Evolutionary conservation across 352 stramenopile genomes (phyloP).

Genomic region (Thalassiosira delicatula): DNA sequence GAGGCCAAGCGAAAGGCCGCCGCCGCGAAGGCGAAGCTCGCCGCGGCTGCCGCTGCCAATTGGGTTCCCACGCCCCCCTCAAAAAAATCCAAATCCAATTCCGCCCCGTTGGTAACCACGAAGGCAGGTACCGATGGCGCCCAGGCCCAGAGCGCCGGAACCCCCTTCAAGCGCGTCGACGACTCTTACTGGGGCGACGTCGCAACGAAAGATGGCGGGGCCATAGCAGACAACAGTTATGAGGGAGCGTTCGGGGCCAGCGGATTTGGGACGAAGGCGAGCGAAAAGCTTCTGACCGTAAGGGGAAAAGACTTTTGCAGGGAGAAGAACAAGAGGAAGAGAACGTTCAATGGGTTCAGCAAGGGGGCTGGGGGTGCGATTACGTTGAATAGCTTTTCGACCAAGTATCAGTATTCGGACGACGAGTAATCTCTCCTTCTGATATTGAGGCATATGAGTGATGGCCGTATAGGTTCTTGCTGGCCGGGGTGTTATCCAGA

Average conservation of each 20-base stretch:
- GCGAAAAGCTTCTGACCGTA: constrained; percentile 96
- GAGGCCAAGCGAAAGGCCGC: constrained; percentile 64
- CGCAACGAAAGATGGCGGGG: constrained; percentile 76
- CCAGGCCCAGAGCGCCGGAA: constrained; percentile 86
- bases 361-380: constrained; percentile 76
- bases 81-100: constrained; percentile 26
- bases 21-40: constrained; percentile 82
- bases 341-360: constrained; percentile 85
- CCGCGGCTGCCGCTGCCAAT: constrained; percentile 88
- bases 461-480: no score
- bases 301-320: constrained; percentile 99
- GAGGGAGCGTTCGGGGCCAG: constrained; percentile 93
- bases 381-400: constrained; percentile 77
- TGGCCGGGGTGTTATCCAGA: no score
- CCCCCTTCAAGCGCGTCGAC: constrained; percentile 97
- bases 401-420: constrained; percentile 77
- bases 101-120: constrained; percentile 48
- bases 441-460: no score
- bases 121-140: constrained; percentile 86
- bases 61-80: constrained; percentile 87
- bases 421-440: no score
- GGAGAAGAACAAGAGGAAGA: constrained; percentile 99
- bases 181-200: constrained; percentile 94
- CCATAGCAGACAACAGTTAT: constrained; percentile 98
- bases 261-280: constrained; percentile 96